phyloP scores from a whole-genome alignment of 2,329 filamentous ascomycete genomes.

The Knufia petricola region DNA sequence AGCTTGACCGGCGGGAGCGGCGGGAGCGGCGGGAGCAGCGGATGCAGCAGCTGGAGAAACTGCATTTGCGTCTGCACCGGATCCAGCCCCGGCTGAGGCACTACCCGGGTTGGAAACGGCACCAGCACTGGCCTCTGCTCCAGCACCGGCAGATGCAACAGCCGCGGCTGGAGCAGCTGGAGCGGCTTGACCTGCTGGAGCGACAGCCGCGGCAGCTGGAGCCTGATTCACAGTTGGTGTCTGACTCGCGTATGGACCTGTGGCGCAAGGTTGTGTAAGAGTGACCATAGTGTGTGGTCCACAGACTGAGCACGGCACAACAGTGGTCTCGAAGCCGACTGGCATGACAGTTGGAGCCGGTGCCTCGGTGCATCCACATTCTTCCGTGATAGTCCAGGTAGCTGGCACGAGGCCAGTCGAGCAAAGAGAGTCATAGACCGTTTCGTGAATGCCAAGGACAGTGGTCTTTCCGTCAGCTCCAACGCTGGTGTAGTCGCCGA shows the following conservation, averaged over 20 bases:
- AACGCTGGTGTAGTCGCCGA: constrained; percentile 20
- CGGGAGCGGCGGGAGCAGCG: constrained; percentile 10
- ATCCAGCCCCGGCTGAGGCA: too few species aligned
- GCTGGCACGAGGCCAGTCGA: constrained; percentile 17
- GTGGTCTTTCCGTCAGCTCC: constrained; percentile 18
- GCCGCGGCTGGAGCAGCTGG: neutral
- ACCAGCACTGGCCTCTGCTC: constrained; percentile 7
- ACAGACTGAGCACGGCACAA: constrained; percentile 17
- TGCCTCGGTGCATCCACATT: constrained; percentile 22
- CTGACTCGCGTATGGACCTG: constrained; percentile 18
- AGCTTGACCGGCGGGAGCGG: constrained; percentile 6
- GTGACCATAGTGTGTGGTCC: constrained; percentile 16
- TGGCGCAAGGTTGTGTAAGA: constrained; percentile 19
- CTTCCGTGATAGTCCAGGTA: constrained; percentile 28
- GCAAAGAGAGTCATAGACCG: constrained; percentile 23
- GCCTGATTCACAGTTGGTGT: constrained; percentile 14
- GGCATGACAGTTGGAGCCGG: constrained; percentile 12
- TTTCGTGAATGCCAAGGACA: constrained; percentile 22
- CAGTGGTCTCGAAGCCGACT: constrained; percentile 20
- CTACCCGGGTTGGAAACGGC: too few species aligned
- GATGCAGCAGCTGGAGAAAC: constrained; percentile 1
- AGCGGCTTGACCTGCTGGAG: constrained; percentile 7
- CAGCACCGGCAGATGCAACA: neutral
- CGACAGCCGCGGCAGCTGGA: constrained; percentile 10
- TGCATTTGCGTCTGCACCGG: constrained; percentile 7